phyloP scores from a whole-genome alignment of 2,329 filamentous ascomycete genomes.

The Phialemoniopsis sp. region DNA sequence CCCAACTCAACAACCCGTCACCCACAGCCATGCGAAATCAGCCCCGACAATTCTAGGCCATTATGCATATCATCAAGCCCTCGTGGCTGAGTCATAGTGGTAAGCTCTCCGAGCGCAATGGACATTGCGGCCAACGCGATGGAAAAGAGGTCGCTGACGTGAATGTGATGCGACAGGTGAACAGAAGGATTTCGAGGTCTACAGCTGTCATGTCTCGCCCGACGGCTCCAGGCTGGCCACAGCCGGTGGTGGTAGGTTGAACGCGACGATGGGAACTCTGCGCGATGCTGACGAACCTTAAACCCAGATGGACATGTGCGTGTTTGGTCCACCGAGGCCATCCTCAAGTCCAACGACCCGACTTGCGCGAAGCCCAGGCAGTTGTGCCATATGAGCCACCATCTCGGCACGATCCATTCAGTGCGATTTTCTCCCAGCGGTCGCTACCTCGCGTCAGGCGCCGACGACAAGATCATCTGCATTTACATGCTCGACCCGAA shows the following conservation, averaged over 20 bases:
- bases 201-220: constrained; percentile 95
- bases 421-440: constrained; percentile 96
- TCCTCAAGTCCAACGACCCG: constrained; percentile 73
- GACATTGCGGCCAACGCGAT: constrained; percentile 5
- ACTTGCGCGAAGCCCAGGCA: constrained; percentile 78
- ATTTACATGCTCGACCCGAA: constrained; percentile 88
- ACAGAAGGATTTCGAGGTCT: constrained; percentile 97
- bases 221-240: constrained; percentile 91
- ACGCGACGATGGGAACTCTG: not conserved
- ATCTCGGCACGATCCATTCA: constrained; percentile 94
- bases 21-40: constrained; percentile 12
- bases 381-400: constrained; percentile 96
- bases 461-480: constrained; percentile 98
- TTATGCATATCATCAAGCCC: constrained; percentile 88
- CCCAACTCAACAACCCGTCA: constrained; percentile 1
- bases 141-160: no score
- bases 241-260: constrained; percentile 74
- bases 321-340: constrained; percentile 95
- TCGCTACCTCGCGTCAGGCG: constrained; percentile 91
- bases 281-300: not conserved
- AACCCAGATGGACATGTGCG: constrained; percentile 83
- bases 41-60: constrained; percentile 13
- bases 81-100: constrained; percentile 93
- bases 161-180: constrained; percentile 57
- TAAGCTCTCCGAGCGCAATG: constrained; percentile 32